Base-by-base conservation (phyloP, 352 stramenopile genomes). In the Pythium periplocum region DNA sequence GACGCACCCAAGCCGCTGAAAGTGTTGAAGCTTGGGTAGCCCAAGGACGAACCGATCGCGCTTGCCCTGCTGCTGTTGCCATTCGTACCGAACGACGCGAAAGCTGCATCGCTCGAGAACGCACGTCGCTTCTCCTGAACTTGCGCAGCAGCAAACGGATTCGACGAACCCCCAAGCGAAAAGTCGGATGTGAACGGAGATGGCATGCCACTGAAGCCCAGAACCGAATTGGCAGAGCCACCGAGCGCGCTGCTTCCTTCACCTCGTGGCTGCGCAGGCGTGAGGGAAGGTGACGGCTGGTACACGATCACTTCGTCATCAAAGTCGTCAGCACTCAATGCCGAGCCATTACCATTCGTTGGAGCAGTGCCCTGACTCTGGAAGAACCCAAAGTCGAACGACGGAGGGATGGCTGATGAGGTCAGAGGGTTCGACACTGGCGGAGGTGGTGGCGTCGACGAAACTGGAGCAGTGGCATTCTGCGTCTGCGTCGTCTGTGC, bases 291-390 rank as follows among this genome's bases (percentile, higher is more conserved):
- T 5, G 77, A 82, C 12, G 83, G 83, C 58, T 85, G 77, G 62
- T 83, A 93, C 30, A 93, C 78, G 52, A 93, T 93, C 45, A 93
- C 81, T 62, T 93, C 83, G 54, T 91, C 83, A 46, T 91, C 80
- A 56, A 91, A 83, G 30, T 93, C 75, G 39, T 90, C 83, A n/a
- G 85, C 78, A 0, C 77, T 73, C 38, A 83, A 72, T 11, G 62
- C 59, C 11, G 49, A 45, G 37, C 44, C 47, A 31, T 12, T 47
- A 45, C 48, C 34, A 58, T 45, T 48, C 43, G 46, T 51, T 52
- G 48, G 35, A 12, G 32, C 54, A 49, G 48, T 38, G 56, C 50
- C 11, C 32, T 72, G 47, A 10, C 66, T 45, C 26, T 49, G 31
- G 17, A 64, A 35, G 41, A 58, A 54, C 40, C 54, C 38, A 49